phyloP scores from a whole-genome alignment of 495 filamentous ascomycete species.

The Talaromyces proteolyticus region DNA sequence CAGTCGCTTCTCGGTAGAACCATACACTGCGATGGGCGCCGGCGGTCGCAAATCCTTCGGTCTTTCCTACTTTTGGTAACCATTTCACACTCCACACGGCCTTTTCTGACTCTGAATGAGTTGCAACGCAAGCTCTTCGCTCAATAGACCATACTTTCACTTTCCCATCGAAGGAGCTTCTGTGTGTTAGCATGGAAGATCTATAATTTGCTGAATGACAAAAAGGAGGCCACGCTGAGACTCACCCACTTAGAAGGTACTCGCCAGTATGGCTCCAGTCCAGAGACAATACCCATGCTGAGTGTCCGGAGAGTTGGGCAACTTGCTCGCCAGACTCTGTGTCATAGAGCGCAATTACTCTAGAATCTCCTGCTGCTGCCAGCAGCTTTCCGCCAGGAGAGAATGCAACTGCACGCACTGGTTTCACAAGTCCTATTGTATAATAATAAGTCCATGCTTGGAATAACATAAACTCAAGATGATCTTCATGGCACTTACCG shows the following conservation, averaged over 20 bases:
- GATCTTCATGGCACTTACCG: conserved; percentile 42
- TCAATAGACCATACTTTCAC: conserved; percentile 93
- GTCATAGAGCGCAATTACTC: conserved; percentile 86
- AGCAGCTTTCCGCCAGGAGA: conserved; percentile 78
- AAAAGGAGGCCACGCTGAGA: conserved; percentile 5
- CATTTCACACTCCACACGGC: conserved; percentile 83
- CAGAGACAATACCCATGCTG: conserved; percentile 80
- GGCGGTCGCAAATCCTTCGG: conserved; percentile 81
- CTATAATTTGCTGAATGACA: no score
- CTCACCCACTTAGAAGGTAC: conserved; percentile 78
- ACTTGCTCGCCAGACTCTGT: conserved; percentile 88
- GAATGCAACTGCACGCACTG: conserved; percentile 78
- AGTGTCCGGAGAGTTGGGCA: conserved; percentile 71
- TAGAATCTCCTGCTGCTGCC: conserved; percentile 88
- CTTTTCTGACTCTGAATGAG: conserved; percentile 84
- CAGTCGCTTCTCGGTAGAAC: conserved; percentile 90
- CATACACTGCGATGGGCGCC: conserved; percentile 74
- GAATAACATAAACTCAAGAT: not conserved
- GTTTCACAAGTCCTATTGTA: conserved; percentile 68
- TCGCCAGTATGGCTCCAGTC: conserved; percentile 95
- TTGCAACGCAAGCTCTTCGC: conserved; percentile 76
- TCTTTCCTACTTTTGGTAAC: conserved; percentile 71
- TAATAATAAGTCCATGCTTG: not conserved
- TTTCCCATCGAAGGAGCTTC: conserved; percentile 78
- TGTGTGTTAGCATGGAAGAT: no score